phyloP scores from a whole-genome alignment of 805 yeast genomes.

The Candida ficus region DNA sequence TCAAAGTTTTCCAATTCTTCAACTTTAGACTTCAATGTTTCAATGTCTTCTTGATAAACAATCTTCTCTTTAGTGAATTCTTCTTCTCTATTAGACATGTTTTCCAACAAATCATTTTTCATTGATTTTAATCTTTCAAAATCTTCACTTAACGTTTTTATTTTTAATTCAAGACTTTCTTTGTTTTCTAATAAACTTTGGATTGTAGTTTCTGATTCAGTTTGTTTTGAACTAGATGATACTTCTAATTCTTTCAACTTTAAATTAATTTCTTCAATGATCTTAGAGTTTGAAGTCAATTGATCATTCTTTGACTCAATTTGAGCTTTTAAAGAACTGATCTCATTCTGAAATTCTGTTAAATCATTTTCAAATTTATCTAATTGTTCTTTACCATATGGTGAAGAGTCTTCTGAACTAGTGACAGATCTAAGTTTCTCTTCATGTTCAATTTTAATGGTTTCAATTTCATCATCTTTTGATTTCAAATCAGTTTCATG shows the following conservation, averaged over 20 bases:
- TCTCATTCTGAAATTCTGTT: conserved; percentile 6
- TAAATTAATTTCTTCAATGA: conserved; percentile 1
- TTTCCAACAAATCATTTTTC: conserved; percentile 62
- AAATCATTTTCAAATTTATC: conserved; percentile 3
- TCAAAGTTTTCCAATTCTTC: conserved; percentile 50
- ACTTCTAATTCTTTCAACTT: neutral
- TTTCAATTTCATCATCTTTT: conserved; percentile 1
- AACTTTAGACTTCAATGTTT: conserved; percentile 35
- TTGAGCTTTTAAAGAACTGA: neutral
- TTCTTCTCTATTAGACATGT: conserved; percentile 58
- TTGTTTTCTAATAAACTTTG: conserved; percentile 3
- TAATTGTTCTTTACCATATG: conserved; percentile 1
- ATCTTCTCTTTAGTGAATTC: conserved; percentile 54
- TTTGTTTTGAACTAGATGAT: neutral
- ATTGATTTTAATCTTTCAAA: conserved; percentile 29
- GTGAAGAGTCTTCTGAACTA: conserved; percentile 1
- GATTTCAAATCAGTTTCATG: neutral
- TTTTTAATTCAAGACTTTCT: conserved; percentile 11
- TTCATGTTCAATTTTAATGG: neutral
- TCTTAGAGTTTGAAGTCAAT: neutral
- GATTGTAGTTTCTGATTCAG: conserved; percentile 1
- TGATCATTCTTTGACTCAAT: neutral
- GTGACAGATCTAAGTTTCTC: neutral
- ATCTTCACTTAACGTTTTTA: conserved; percentile 19
- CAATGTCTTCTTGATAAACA: conserved; percentile 44